Base-by-base conservation (phyloP, 441 rosid genomes). In the Bocquillonia castaneifolia region DNA sequence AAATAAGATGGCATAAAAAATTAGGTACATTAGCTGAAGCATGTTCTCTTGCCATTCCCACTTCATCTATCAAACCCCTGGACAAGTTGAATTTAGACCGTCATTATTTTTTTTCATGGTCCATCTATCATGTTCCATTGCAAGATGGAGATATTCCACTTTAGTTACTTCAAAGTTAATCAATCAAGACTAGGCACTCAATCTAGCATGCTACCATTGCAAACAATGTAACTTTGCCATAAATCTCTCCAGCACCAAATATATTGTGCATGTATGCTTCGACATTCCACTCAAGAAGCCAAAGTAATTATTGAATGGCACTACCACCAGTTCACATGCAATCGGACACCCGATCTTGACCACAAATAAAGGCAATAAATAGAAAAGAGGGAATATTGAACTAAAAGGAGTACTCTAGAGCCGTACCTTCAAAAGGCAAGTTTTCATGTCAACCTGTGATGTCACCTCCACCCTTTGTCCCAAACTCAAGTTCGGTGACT, bases 391-490 rank as follows among this genome's bases (percentile, higher is more conserved):
- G 28, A 66, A 37, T 13, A 31, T 5, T 47, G 36, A 63, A 62
- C 28, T 54, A 59, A 40, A 40, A 40, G n/a, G 32, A 72, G 45
- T 9, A 54, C 63, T 37, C 45, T 31, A 31, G 65, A 48, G 40
- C 10, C 69, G 72, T 79, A 94, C 99, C 97, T 94, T 94, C 57
- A 92, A 79, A 73, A 86, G 82, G 79, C 97, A 85, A 58, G 89
- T 81, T 52, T 76, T 86, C 96, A 94, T 83, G 51, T 83, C 86
- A 77, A 94, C 84, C 70, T 85, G 80, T 67, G 78, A 83, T 63
- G 76, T 81, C 74, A 84, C 71, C 80, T 90, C 98, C 70, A 83
- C 82, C 76, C 89, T 85, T 74, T 90, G 96, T 61, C 98, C 99
- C 84, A 88, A 77, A 76, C 81, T 78, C 80, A 94, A 76, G 82